These are phyloP conservation scores for Coffea eugenioides DNA, from an alignment of 257 asterid species.

Conservation along the genomic window DNA sequence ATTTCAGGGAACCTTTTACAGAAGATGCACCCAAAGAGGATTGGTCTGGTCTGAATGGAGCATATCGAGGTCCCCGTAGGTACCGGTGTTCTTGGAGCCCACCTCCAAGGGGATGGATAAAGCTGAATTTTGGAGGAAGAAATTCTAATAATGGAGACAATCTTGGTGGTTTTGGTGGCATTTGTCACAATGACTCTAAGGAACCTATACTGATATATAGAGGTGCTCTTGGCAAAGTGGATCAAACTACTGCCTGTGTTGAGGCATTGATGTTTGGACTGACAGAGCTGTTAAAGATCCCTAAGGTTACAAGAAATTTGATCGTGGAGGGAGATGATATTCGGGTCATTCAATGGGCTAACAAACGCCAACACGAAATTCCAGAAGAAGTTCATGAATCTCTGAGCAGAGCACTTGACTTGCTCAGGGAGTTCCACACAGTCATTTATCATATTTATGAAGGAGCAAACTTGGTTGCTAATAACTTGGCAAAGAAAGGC, in stretches of 20 bases:
- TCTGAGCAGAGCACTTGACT: no score
- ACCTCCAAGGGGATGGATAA: slow-evolving; percentile 18
- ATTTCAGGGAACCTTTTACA: neutral
- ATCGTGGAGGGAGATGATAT: slow-evolving; percentile 11
- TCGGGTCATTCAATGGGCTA: slow-evolving; percentile 13
- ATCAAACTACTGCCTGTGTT: slow-evolving; percentile 1
- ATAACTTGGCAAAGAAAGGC: no score
- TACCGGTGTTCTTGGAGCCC: neutral
- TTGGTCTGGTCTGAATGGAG: neutral
- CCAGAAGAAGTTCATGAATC: neutral
- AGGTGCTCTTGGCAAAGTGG: slow-evolving; percentile 2
- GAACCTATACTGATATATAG: neutral
- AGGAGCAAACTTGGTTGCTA: no score
- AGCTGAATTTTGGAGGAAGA: slow-evolving; percentile 8
- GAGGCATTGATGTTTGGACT: slow-evolving; percentile 13
- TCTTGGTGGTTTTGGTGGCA: neutral
- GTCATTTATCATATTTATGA: no score
- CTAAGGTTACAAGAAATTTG: neutral
- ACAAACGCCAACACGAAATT: neutral
- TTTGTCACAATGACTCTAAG: neutral
- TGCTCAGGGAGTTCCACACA: no score
- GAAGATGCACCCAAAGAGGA: no score
- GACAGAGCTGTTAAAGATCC: neutral
- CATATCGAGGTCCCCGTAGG: neutral
- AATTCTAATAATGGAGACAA: neutral